phyloP scores from a whole-genome alignment of 1,139 yeast species.

The Ogataea hybrid region DNA sequence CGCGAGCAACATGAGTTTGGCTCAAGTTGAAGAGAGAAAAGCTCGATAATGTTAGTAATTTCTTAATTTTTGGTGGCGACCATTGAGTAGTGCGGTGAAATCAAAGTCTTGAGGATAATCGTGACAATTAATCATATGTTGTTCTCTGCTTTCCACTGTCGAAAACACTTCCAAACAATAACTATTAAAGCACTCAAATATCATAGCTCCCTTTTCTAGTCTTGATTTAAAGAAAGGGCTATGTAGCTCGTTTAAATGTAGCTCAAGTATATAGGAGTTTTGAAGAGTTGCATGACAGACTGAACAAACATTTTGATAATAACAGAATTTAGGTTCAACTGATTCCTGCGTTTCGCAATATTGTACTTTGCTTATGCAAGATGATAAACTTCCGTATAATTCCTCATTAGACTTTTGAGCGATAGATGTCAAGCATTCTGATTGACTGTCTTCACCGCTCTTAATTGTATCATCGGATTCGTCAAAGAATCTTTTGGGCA shows the following conservation, averaged over 20 bases:
- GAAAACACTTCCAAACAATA: slow-evolving; percentile 37
- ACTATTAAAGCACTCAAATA: slow-evolving; percentile 41
- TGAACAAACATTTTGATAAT: slow-evolving; percentile 37
- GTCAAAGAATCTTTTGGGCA: background rate
- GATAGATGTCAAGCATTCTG: background rate
- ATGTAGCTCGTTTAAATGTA: slow-evolving; percentile 55
- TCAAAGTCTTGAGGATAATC: slow-evolving; percentile 45
- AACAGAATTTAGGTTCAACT: slow-evolving; percentile 38
- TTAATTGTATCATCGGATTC: background rate
- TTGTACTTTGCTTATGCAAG: slow-evolving; percentile 1
- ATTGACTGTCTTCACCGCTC: background rate
- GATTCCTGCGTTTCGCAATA: background rate
- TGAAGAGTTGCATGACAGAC: slow-evolving; percentile 46
- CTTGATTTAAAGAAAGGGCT: slow-evolving; percentile 44
- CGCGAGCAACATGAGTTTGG: no score
- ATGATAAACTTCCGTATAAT: slow-evolving; percentile 6
- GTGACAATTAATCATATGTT: slow-evolving; percentile 50
- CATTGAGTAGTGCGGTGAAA: slow-evolving; percentile 40
- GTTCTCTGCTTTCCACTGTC: slow-evolving; percentile 38
- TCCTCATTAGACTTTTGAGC: background rate
- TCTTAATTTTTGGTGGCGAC: slow-evolving; percentile 9
- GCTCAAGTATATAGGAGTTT: slow-evolving; percentile 36
- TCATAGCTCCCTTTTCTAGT: slow-evolving; percentile 39
- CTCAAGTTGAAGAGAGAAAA: no score
- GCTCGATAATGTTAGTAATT: no score